Evolutionary conservation across 331 rosid genomes (phyloP), one percentile per base, ranked within the genome.

Genomic region (Rhamnella rubrinervis): DNA sequence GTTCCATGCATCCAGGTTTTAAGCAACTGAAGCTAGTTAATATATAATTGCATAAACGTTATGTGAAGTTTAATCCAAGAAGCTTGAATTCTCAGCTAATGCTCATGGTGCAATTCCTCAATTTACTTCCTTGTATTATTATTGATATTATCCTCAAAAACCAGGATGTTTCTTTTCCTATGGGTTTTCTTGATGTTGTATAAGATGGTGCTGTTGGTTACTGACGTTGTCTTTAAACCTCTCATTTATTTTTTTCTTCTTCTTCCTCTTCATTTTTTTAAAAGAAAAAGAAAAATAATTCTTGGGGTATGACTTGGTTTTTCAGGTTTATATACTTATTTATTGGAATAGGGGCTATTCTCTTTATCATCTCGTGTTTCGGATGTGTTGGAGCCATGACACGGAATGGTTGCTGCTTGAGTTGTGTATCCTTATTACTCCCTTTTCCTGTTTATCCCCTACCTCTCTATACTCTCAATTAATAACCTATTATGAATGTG

Each of bases 271-370:
- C 55, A 63, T 28, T 40, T 56, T 31, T 31, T 31, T 31, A 31
- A 4, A 31, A 31, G 5, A 31, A 31, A 31, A 31, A 31, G 35
- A 31, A 31, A 2, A 31, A 31, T 31, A 31, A 31, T 44, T 64
- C 55, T 53, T 53, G 20, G 58, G 38, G 20, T 40, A 50, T 70
- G 49, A 60, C 67, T 26, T 73, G 68, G 61, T 63, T 71, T 68
- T 84, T 73, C 95, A 93, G 98, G 98, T 93, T 93, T 80, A 87
- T 93, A 74, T 93, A 87, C 85, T 58, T 88, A 66, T 90, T 93
- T 81, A 91, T 93, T 80, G 98, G 91, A 61, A 55, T 87, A n/a
- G 98, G 98, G 76, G 92, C 16, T 23, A 77, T 83, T 80, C 80
- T 93, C 79, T 81, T 93, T 26, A 65, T 86, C 72, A 55, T 93